Evolutionary conservation across 768 basidiomycete genomes (phyloP).

Genomic region (Harrya chromipes): DNA sequence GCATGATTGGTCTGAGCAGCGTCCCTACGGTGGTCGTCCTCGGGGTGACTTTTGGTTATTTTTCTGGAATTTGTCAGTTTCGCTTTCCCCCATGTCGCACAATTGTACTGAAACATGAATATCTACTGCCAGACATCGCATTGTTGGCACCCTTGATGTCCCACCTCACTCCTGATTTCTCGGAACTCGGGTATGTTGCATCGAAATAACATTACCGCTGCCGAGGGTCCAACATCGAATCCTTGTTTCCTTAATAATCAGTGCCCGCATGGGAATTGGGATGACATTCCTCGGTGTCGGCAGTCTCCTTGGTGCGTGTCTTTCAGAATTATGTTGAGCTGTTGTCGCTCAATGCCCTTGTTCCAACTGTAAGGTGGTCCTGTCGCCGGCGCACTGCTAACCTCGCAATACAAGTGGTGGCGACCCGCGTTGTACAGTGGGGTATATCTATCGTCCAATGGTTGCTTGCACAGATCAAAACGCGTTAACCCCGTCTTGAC

Average conservation of each 20-base stretch:
- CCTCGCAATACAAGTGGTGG: constrained; percentile 53
- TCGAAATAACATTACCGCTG: neutral
- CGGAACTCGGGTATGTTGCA: constrained; percentile 48
- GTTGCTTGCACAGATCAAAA: no score
- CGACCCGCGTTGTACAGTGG: constrained; percentile 50
- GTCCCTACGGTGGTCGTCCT: constrained; percentile 37
- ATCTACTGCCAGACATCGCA: constrained; percentile 31
- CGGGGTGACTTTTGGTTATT: constrained; percentile 45
- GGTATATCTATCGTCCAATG: constrained; percentile 13
- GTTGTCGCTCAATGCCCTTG: neutral
- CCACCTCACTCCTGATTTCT: constrained; percentile 40
- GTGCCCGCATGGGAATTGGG: constrained; percentile 28
- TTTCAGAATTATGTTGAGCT: no score
- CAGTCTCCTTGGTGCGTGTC: constrained; percentile 14
- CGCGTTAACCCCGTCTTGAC: neutral
- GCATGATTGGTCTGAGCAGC: constrained; percentile 39
- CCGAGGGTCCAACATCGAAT: neutral
- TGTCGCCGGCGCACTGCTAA: constrained; percentile 55
- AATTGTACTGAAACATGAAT: neutral
- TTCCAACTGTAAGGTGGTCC: constrained; percentile 42
- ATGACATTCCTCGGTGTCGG: constrained; percentile 12
- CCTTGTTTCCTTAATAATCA: neutral
- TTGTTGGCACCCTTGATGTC: constrained; percentile 42
- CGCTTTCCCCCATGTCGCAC: neutral
- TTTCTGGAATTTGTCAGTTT: constrained; percentile 40